phyloP scores from a whole-genome alignment of 768 basidiomycete species.

The Mycena kentingensis region DNA sequence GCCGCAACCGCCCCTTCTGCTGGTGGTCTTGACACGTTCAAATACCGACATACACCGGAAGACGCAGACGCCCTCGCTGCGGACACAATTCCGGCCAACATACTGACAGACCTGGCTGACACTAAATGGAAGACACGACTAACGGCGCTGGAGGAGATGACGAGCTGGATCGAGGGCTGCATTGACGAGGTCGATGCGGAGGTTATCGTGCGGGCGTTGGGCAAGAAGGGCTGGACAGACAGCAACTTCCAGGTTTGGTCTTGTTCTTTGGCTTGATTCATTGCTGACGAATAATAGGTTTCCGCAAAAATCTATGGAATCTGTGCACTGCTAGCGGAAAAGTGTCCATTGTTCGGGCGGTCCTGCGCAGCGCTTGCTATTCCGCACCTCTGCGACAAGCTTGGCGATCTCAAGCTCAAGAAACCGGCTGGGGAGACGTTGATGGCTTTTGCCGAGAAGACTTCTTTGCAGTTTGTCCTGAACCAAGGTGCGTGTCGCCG shows the following conservation, averaged over 20 bases:
- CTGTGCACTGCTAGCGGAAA: constrained; percentile 69
- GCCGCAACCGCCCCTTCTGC: constrained; percentile 48
- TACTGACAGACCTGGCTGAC: constrained; percentile 77
- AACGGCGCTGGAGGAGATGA: constrained; percentile 85
- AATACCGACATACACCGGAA: constrained; percentile 88
- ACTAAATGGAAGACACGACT: constrained; percentile 92
- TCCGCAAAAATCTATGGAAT: constrained; percentile 87
- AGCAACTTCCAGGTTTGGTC: constrained; percentile 91
- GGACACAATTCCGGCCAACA: constrained; percentile 68
- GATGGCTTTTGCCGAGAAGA: constrained; percentile 84
- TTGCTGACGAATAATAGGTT: constrained; percentile 54
- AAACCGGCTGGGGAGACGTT: constrained; percentile 92
- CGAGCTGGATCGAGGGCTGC: constrained; percentile 74
- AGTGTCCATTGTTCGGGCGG: constrained; percentile 80
- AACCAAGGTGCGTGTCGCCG: constrained; percentile 67
- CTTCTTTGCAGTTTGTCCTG: constrained; percentile 91
- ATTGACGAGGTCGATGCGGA: constrained; percentile 78
- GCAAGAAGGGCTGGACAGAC: constrained; percentile 96
- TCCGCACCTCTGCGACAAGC: constrained; percentile 85
- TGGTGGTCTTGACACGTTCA: constrained; percentile 76
- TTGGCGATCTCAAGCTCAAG: constrained; percentile 95
- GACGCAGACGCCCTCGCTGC: constrained; percentile 84
- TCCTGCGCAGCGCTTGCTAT: constrained; percentile 83
- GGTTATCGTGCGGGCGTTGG: constrained; percentile 81
- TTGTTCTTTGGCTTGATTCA: background rate